Percentiles rank a stretch among this genome's conserved stretches.
Evolutionary conservation across 1,284 basidiomycete species (phyloP).

Genomic region (Heterobasidion annosum): DNA sequence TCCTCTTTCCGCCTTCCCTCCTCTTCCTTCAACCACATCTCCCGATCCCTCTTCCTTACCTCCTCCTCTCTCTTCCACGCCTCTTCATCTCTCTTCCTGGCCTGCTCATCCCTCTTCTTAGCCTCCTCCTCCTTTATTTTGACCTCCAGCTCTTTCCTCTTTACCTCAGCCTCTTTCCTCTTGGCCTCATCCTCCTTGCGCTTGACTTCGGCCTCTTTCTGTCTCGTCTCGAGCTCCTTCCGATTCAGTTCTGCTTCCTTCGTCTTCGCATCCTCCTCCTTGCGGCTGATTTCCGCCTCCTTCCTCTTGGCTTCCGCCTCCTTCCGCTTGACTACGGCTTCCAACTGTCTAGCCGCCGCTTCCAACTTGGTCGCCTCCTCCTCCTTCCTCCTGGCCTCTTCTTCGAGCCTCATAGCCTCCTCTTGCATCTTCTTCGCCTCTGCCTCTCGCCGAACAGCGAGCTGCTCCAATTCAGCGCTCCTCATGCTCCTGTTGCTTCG

Average conservation of each 20-base stretch:
- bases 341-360: constrained; percentile 6
- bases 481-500: constrained; percentile 9
- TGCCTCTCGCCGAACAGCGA: constrained; percentile 3
- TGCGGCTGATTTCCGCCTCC: neutral
- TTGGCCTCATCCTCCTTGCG: constrained; percentile 1
- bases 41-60: constrained; percentile 5
- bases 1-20: neutral
- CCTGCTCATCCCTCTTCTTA: constrained; percentile 4
- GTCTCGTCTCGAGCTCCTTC: constrained; percentile 5
- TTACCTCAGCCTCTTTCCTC: neutral
- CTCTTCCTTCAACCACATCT: constrained; percentile 5
- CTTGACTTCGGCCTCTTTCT: neutral
- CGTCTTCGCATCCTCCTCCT: constrained; percentile 1
- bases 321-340: neutral
- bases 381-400: constrained; percentile 6
- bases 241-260: constrained; percentile 1
- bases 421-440: constrained; percentile 10
- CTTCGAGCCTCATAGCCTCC: constrained; percentile 8
- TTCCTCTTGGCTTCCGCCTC: constrained; percentile 1
- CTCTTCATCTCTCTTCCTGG: neutral
- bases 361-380: constrained; percentile 7
- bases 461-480: constrained; percentile 10
- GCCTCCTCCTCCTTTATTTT: constrained; percentile 5
- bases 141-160: constrained; percentile 4
- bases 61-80: constrained; percentile 7